phyloP scores from a whole-genome alignment of 805 yeast species.

The Candida orba region DNA sequence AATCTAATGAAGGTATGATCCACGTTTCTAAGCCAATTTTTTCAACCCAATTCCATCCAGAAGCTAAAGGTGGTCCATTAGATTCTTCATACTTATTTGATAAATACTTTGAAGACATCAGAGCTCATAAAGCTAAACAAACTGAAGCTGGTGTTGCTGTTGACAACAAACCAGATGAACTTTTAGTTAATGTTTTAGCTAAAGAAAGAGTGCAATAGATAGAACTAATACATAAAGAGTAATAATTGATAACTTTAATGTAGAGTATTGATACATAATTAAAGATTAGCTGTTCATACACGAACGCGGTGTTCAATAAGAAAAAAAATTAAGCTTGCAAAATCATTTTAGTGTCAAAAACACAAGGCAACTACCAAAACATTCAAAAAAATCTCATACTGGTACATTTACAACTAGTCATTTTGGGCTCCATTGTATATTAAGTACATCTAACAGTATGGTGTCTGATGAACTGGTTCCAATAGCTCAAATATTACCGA shows the following conservation, averaged over 20 bases:
- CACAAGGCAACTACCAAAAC: no score
- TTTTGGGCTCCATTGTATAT: no score
- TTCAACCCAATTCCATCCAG: constrained; percentile 98
- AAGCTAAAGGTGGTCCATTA: constrained; percentile 98
- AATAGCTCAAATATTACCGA: constrained; percentile 13
- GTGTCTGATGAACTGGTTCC: not conserved
- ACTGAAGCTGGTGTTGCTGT: constrained; percentile 34
- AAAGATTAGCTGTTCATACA: no score
- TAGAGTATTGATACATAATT: no score
- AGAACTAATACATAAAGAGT: not conserved
- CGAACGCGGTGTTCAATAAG: no score
- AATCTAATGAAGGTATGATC: constrained; percentile 96
- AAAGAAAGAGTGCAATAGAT: constrained; percentile 50
- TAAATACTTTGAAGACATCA: constrained; percentile 71
- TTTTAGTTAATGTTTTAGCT: constrained; percentile 56
- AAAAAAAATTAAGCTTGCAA: no score
- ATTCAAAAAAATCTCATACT: no score
- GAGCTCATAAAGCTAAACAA: constrained; percentile 42
- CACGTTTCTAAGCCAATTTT: constrained; percentile 84
- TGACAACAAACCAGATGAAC: constrained; percentile 35
- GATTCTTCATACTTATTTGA: constrained; percentile 90
- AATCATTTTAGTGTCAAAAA: no score
- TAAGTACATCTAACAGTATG: no score
- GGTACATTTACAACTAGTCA: no score
- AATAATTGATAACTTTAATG: not conserved